Evolutionary conservation across 1,139 yeast species (phyloP), one percentile per base, ranked within the genome.

Genomic region (Casaregolazyma suthepensis): DNA sequence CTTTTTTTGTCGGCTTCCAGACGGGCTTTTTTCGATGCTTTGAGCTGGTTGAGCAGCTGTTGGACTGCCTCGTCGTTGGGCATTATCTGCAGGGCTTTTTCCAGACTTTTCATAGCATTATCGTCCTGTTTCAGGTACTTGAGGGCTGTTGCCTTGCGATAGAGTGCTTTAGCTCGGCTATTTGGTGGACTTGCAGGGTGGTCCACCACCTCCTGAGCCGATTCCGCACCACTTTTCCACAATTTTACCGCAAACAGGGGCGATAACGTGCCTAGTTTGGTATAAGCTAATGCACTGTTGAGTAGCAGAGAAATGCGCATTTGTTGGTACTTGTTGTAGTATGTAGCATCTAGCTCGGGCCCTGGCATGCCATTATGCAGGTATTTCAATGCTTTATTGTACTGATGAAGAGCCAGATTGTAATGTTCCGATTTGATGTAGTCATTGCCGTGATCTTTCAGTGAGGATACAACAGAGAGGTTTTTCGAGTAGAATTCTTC

Each of bases 381-480:
- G 46, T 64, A 64, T 20, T 60, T 53, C 52, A 63, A 53, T 12
- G 68, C 63, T 55, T 64, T 64, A 54, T 68, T 66, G 69, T 89
- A 90, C 71, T 90, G 90, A 46, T 69, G 75, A 52, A 77, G 75
- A 0, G 96, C 83, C 48, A 72, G 70, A n/a, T 72, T 75, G 37
- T 75, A 71, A 48, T 86, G 77, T 5, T 84, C 83, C 46, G 75
- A 76, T 66, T 88, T 88, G 72, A 88, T 82, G 60, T 81, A 78
- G 47, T 74, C 75, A 17, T 96, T 87, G 47, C 96, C 97, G 56
- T 88, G 78, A n/a, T 77, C 83, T 89, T 91, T 91, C 63, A 91
- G 78, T 18, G 72, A 71, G 45, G 74, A 73, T 17, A 85, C 82
- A 1, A 91, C 94, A 38, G 73, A 72, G 61, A 86, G 76, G 5